Evolutionary conservation across 1,284 basidiomycete species (phyloP), one percentile per base, ranked within the genome.

Genomic region (Moesziomyces aphidis): DNA sequence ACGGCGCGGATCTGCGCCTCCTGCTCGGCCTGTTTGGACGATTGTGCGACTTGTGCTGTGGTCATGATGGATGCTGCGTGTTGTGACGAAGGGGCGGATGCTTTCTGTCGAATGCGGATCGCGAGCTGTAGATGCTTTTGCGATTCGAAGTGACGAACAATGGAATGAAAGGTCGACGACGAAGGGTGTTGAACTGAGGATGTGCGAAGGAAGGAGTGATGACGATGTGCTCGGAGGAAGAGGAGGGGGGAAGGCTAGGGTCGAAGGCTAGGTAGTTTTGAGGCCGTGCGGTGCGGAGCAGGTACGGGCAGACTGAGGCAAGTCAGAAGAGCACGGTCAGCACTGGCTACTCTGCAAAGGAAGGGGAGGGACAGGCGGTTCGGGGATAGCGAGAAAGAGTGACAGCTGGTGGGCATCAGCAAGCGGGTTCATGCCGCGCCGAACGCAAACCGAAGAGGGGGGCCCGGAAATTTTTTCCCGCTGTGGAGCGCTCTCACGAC

Each of bases 1-100:
- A 73, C 69, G 19, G 39, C n/a, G 21, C 64, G 65, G 46, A 79
- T 73, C 56, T 68, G 61, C 3, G 73, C 72, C 46, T 77, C 75
- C 46, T 59, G 52, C 24, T 65, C 63, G 23, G 73, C 73, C 61
- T 75, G 64, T 56, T 58, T 64, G 22, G 69, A 73, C 22, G 69
- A 73, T 34, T 73, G 63, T 7, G 71, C 75, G 52, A 65, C 56
- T 49, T 71, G 68, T 50, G 52, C 55, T 46, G 54, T 36, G 26
- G 64, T 71, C 73, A 71, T 75, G 43, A 15, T 71, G 56, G 21
- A 36, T 47, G 21, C 24, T 19, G 22, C 36, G 15, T 31, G 23
- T 8, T 13, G 17, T 11, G 39, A 42, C 17, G 19, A 42, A 34
- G 31, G 31, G 31, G 31, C 31, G 31, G 31, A 4, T 34, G 31